These are phyloP conservation scores for Dalechampia spathulata DNA, from an alignment of 441 rosid genomes.

Conservation along the genomic window DNA sequence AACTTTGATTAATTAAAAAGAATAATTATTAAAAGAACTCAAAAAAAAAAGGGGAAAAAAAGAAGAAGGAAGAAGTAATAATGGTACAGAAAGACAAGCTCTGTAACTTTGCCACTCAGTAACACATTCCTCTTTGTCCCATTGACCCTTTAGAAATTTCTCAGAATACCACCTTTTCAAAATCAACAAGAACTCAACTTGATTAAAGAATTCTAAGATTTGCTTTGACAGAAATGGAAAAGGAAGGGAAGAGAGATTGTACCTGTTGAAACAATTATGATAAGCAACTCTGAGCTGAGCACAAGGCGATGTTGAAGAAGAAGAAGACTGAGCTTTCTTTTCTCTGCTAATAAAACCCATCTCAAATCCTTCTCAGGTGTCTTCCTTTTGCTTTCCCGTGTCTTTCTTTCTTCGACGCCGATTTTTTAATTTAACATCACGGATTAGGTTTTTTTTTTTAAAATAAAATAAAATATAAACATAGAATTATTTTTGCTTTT, in stretches of 20 bases:
- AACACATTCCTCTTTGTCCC: conserved; percentile 70
- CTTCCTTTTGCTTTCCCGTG: background rate
- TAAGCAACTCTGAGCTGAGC: conserved; percentile 67
- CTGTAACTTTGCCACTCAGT: conserved; percentile 70
- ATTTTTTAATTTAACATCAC: too few relatives aligned
- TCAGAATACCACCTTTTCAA: conserved; percentile 71
- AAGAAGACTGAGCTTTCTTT: conserved; percentile 32
- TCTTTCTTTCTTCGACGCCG: background rate
- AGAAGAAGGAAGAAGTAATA: too few relatives aligned
- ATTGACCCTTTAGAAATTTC: conserved; percentile 69
- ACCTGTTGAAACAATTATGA: conserved; percentile 83
- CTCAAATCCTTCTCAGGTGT: background rate
- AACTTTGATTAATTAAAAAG: background rate
- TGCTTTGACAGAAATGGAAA: too few relatives aligned
- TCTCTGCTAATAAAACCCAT: conserved; percentile 37
- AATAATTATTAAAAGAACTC: background rate
- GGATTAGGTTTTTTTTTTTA: too few relatives aligned
- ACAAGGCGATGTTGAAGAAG: conserved; percentile 66
- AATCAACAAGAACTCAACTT: background rate
- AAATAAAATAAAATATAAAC: too few relatives aligned
- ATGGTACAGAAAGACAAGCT: conserved; percentile 62
- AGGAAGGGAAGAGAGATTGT: background rate
- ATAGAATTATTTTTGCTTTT: too few relatives aligned
- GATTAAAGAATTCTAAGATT: background rate
- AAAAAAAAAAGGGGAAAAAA: background rate